These are phyloP conservation scores for Erythrobasidium hasegawianum DNA, from an alignment of 1,284 basidiomycete species.

Conservation along the genomic window DNA sequence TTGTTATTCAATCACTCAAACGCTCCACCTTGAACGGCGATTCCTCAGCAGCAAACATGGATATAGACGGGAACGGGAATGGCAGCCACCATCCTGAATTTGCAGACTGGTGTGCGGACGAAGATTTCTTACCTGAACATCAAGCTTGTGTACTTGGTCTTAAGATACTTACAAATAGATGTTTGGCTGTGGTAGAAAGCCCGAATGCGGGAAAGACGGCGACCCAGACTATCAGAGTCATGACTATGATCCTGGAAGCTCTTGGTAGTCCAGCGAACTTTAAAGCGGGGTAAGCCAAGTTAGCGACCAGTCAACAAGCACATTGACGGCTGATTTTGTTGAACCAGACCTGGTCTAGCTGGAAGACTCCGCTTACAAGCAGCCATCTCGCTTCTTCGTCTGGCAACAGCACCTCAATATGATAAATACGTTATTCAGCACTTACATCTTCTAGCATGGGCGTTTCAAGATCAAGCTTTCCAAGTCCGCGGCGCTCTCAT, in stretches of 20 bases:
- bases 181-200: conserved; percentile 62
- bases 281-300: conserved; percentile 35
- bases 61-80: no score
- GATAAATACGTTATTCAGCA: conserved; percentile 47
- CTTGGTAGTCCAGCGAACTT: conserved; percentile 41
- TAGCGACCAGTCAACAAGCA: no score
- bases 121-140: conserved; percentile 56
- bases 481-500: conserved; percentile 77
- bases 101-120: conserved; percentile 70
- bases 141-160: conserved; percentile 68
- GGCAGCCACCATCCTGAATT: conserved; percentile 35
- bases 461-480: conserved; percentile 72
- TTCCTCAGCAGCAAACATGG: conserved; percentile 5
- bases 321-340: neutral
- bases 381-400: conserved; percentile 72
- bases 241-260: conserved; percentile 11
- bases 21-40: conserved; percentile 48
- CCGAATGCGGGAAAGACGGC: conserved; percentile 62
- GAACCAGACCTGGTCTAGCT: conserved; percentile 37
- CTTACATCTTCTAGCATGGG: conserved; percentile 39
- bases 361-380: conserved; percentile 70
- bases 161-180: conserved; percentile 73
- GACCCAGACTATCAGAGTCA: conserved; percentile 14
- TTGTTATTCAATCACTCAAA: conserved; percentile 58
- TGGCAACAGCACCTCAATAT: conserved; percentile 64